phyloP scores from a whole-genome alignment of 2,329 filamentous ascomycete genomes.

The Fusarium pseudonygamai region DNA sequence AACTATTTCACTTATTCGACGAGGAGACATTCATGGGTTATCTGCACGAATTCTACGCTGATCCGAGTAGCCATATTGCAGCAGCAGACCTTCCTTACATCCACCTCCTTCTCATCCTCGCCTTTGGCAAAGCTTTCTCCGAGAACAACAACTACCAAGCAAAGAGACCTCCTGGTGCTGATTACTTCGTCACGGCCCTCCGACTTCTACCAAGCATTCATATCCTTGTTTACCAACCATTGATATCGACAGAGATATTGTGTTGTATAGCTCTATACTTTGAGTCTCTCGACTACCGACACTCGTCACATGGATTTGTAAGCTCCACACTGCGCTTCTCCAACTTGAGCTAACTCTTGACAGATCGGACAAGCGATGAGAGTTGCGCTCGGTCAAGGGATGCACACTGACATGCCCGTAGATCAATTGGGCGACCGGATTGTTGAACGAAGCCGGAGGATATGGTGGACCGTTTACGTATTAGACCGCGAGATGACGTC shows the following conservation, averaged over 20 bases:
- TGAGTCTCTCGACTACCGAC: constrained; percentile 60
- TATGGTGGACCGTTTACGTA: constrained; percentile 66
- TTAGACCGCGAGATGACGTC: constrained; percentile 64
- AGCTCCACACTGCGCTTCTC: accelerated
- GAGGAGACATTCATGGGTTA: constrained; percentile 59
- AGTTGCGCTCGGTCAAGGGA: constrained; percentile 58
- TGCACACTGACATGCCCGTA: constrained; percentile 62
- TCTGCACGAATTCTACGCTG: constrained; percentile 44
- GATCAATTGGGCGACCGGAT: constrained; percentile 51
- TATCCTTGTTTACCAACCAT: constrained; percentile 53
- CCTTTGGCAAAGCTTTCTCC: constrained; percentile 64
- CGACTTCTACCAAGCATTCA: constrained; percentile 54
- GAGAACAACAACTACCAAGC: constrained; percentile 48
- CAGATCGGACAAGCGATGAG: constrained; percentile 61
- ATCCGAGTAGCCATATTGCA: constrained; percentile 25
- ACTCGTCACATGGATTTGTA: constrained; percentile 57
- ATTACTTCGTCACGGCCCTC: constrained; percentile 57
- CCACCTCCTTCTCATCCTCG: constrained; percentile 63
- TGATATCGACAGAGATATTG: constrained; percentile 59
- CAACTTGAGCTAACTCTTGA: accelerated
- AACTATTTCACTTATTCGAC: constrained; percentile 64
- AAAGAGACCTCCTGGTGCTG: constrained; percentile 55
- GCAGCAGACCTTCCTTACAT: constrained; percentile 57
- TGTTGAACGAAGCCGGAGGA: constrained; percentile 57
- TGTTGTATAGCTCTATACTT: constrained; percentile 63